Conservation (phyloP, 768 basidiomycete genomes). For the Gyrodon lividus region DNA sequence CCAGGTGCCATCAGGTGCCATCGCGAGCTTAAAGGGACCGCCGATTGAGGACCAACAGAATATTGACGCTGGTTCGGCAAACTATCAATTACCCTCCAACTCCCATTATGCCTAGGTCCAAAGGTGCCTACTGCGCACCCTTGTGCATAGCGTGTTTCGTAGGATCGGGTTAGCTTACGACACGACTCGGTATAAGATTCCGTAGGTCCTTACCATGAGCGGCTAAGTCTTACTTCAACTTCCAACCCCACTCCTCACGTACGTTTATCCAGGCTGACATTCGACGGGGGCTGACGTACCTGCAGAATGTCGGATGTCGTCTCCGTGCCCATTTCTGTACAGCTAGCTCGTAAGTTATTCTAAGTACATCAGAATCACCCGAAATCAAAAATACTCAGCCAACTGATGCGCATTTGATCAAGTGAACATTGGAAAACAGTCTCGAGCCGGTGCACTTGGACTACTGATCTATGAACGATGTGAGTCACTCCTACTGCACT, state of each 20-base stretch:
- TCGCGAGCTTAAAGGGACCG: no score
- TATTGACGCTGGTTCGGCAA: no score
- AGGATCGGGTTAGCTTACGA: no score
- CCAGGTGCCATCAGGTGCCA: no score
- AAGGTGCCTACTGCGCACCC: no score
- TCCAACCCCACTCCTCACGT: not conserved
- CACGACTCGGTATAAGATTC: no score
- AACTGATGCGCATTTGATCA: not conserved
- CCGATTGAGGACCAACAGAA: no score
- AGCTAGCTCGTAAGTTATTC: not conserved
- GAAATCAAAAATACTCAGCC: not conserved
- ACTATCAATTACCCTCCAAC: no score
- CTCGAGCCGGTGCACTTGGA: slow-evolving; percentile 8
- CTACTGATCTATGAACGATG: slow-evolving; percentile 13
- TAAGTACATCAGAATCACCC: not conserved
- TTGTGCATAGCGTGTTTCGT: no score
- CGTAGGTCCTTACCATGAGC: no score
- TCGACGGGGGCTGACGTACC: no score
- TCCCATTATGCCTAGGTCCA: no score
- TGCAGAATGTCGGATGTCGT: not conserved
- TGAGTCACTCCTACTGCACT: not conserved
- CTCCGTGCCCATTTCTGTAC: not conserved
- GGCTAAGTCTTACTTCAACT: not conserved
- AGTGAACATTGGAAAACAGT: slow-evolving; percentile 10
- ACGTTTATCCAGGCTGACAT: not conserved